phyloP scores from a whole-genome alignment of 768 basidiomycete species.

The Cystofilobasidium bisporidii region DNA sequence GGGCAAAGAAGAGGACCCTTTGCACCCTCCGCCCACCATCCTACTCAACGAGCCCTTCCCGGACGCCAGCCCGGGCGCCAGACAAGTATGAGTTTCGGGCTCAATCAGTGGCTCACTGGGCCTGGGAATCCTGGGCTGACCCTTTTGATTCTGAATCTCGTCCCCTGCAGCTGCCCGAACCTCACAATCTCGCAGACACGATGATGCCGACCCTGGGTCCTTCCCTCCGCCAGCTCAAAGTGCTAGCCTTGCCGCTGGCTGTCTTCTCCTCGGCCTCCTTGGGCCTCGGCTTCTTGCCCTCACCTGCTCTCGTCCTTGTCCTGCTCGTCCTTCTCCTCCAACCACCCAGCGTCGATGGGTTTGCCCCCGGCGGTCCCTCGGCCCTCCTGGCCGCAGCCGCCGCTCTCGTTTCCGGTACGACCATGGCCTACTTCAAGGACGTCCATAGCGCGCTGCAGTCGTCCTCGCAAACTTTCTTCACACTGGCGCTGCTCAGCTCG shows the following conservation, averaged over 20 bases:
- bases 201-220: background rate
- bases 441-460: background rate
- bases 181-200: too few relatives aligned
- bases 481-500: background rate
- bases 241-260: background rate
- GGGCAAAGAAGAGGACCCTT: too few relatives aligned
- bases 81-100: too few relatives aligned
- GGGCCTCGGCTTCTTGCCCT: constrained; percentile 6
- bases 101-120: too few relatives aligned
- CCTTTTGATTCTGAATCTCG: too few relatives aligned
- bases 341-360: too few relatives aligned
- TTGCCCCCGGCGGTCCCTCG: background rate
- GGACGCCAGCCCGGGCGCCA: too few relatives aligned
- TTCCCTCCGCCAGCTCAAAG: background rate
- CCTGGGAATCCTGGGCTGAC: too few relatives aligned
- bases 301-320: background rate
- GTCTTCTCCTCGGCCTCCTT: background rate
- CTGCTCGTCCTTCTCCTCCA: background rate
- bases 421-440: background rate
- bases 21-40: too few relatives aligned
- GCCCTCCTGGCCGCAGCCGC: background rate
- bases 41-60: too few relatives aligned
- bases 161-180: background rate
- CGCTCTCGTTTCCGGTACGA: background rate
- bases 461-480: background rate